Percentiles rank a stretch among this genome's conserved stretches.
Conservation (phyloP, 108 stramenopile species). For the Nitzschia inconspicua region DNA sequence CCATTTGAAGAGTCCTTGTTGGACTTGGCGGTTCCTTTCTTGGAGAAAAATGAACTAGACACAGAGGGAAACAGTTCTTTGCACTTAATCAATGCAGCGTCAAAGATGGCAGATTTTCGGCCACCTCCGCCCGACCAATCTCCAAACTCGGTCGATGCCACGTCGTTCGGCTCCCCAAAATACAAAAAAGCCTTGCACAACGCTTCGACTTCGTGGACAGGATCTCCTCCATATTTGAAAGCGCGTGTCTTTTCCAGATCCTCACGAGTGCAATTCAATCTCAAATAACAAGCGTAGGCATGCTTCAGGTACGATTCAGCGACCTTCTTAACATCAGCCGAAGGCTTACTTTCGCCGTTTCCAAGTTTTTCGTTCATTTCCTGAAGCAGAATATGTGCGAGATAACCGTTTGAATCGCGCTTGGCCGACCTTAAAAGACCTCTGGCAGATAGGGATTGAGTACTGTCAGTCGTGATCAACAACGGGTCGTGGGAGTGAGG, state of each 20-base stretch:
- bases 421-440: conserved; percentile 58
- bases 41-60: conserved; percentile 24
- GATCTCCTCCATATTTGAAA: conserved; percentile 28
- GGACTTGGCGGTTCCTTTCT: conserved; percentile 11
- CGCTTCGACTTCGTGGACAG: conserved; percentile 54
- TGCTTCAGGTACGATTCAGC: conserved; percentile 49
- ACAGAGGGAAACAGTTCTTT: conserved; percentile 35
- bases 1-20: too few species aligned
- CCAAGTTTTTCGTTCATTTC: conserved; percentile 43
- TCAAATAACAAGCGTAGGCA: conserved; percentile 57
- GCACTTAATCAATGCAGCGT: conserved; percentile 31
- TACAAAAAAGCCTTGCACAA: conserved; percentile 48
- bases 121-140: conserved; percentile 51
- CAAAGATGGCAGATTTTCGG: conserved; percentile 23
- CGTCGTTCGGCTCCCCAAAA: conserved; percentile 16
- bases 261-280: conserved; percentile 53
- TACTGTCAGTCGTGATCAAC: conserved; percentile 21
- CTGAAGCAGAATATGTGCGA: conserved; percentile 53
- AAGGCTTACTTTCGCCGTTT: not conserved
- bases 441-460: conserved; percentile 8
- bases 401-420: conserved; percentile 47
- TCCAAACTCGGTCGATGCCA: conserved; percentile 21
- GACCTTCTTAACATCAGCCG: conserved; percentile 29
- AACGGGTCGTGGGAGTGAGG: conserved; percentile 49
- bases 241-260: conserved; percentile 39